phyloP scores from a whole-genome alignment of 2,329 filamentous ascomycete species.

The Lizonia empirigonia region DNA sequence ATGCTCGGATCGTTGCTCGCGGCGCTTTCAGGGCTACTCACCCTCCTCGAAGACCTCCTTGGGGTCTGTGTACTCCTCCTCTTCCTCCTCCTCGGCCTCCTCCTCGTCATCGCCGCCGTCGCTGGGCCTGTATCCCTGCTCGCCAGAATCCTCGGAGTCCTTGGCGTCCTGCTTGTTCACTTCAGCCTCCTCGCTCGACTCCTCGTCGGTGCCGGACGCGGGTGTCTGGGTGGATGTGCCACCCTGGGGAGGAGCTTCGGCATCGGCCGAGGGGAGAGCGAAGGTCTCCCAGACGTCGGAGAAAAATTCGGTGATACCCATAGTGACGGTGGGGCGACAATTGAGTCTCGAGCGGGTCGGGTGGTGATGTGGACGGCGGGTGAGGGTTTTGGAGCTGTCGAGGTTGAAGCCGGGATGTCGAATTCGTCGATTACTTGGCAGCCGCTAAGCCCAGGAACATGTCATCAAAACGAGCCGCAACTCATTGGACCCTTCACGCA shows the following conservation, averaged over 20 bases:
- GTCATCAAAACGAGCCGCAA: slow-evolving; percentile 29
- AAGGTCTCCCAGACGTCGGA: slow-evolving; percentile 69
- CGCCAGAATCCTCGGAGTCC: slow-evolving; percentile 49
- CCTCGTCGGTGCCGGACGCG: slow-evolving; percentile 52
- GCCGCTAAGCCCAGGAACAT: slow-evolving; percentile 20
- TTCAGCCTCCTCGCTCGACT: slow-evolving; percentile 50
- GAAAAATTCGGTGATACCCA: slow-evolving; percentile 70
- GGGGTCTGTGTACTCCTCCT: slow-evolving; percentile 81
- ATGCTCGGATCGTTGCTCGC: neutral
- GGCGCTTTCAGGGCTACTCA: slow-evolving; percentile 59
- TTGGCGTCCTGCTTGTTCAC: slow-evolving; percentile 51
- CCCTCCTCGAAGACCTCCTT: slow-evolving; percentile 92
- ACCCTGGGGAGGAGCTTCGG: slow-evolving; percentile 53
- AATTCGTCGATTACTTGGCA: slow-evolving; percentile 31
- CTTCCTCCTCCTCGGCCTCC: slow-evolving; percentile 72
- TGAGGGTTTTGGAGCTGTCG: slow-evolving; percentile 29
- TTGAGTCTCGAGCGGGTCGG: slow-evolving; percentile 34
- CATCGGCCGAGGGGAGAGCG: slow-evolving; percentile 54
- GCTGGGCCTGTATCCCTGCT: slow-evolving; percentile 57
- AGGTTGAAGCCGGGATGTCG: slow-evolving; percentile 22
- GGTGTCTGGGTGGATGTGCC: slow-evolving; percentile 48
- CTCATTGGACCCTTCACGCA: slow-evolving; percentile 24
- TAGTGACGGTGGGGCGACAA: slow-evolving; percentile 48
- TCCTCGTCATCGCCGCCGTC: slow-evolving; percentile 54
- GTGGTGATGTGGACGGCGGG: slow-evolving; percentile 29